These are phyloP conservation scores for Colletotrichum godetiae DNA, from an alignment of 2,329 filamentous ascomycete species.

Conservation along the genomic window DNA sequence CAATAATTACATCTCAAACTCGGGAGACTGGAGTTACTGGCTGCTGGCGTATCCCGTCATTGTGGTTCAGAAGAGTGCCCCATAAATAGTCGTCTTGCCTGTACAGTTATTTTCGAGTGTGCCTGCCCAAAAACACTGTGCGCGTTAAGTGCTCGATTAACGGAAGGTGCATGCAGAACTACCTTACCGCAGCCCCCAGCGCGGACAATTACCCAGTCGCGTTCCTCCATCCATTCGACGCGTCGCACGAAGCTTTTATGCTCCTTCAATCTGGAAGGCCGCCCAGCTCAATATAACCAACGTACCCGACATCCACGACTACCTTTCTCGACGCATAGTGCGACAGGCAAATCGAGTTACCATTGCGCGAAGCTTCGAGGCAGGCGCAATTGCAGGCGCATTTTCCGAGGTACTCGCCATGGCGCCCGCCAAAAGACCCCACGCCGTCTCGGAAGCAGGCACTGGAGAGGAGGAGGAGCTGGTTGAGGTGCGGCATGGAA, in stretches of 20 bases:
- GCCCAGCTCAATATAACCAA: neutral
- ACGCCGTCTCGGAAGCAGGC: slow-evolving; percentile 46
- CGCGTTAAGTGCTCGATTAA: neutral
- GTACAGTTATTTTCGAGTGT: neutral
- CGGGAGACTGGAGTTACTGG: too few relatives aligned
- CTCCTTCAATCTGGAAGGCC: neutral
- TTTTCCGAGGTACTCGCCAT: slow-evolving; percentile 36
- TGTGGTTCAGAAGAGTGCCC: too few relatives aligned
- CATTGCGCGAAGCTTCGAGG: neutral
- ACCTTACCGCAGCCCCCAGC: neutral
- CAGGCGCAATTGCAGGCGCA: neutral
- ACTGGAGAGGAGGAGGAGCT: slow-evolving; percentile 42
- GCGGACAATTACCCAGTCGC: neutral
- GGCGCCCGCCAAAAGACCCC: slow-evolving; percentile 55
- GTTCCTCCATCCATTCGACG: neutral
- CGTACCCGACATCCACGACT: neutral
- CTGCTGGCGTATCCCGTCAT: too few relatives aligned
- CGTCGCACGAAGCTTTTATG: neutral
- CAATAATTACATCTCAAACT: neutral
- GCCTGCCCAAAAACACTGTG: neutral
- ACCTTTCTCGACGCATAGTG: neutral
- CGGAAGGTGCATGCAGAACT: too few relatives aligned
- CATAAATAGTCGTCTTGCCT: too few relatives aligned
- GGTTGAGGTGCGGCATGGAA: slow-evolving; percentile 51
- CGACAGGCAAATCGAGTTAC: neutral